A percentile compares a stretch with the other conserved stretches of the same genome.
These are phyloP conservation scores for Scheffersomyces titani DNA, from an alignment of 1,139 yeast species.

Conservation along the genomic window DNA sequence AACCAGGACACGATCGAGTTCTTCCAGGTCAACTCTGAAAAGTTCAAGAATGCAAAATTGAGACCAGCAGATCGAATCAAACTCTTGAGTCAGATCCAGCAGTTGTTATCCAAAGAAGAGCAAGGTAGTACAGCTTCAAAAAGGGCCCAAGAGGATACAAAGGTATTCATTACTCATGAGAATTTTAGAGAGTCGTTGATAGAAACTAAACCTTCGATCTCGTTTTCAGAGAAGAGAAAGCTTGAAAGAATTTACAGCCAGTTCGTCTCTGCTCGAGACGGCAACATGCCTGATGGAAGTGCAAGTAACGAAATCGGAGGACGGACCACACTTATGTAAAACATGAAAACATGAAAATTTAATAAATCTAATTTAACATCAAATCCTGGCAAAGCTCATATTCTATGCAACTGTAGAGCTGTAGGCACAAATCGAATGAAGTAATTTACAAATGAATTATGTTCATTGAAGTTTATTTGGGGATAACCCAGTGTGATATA, in stretches of 20 bases:
- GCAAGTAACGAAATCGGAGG: constrained; percentile 87
- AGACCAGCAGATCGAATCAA: constrained; percentile 48
- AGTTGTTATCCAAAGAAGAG: constrained; percentile 23
- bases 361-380: background rate
- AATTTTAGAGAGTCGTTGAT: constrained; percentile 66
- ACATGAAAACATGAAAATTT: background rate
- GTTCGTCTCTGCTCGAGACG: constrained; percentile 79
- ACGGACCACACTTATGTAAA: constrained; percentile 68
- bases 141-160: constrained; percentile 12
- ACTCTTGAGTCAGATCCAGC: constrained; percentile 49
- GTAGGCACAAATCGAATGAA: too few species aligned
- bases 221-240: constrained; percentile 66
- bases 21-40: constrained; percentile 36
- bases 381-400: background rate
- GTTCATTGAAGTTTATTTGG: background rate
- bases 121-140: constrained; percentile 4
- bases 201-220: constrained; percentile 88
- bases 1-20: constrained; percentile 28
- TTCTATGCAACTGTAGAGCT: background rate
- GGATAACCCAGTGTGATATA: background rate
- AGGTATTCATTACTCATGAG: constrained; percentile 43
- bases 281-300: constrained; percentile 86
- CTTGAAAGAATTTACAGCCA: constrained; percentile 65
- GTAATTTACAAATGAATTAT: background rate
- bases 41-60: constrained; percentile 30